Conservation (phyloP, 2,329 filamentous ascomycete species). For the Ceratocystis diversiconidia region DNA sequence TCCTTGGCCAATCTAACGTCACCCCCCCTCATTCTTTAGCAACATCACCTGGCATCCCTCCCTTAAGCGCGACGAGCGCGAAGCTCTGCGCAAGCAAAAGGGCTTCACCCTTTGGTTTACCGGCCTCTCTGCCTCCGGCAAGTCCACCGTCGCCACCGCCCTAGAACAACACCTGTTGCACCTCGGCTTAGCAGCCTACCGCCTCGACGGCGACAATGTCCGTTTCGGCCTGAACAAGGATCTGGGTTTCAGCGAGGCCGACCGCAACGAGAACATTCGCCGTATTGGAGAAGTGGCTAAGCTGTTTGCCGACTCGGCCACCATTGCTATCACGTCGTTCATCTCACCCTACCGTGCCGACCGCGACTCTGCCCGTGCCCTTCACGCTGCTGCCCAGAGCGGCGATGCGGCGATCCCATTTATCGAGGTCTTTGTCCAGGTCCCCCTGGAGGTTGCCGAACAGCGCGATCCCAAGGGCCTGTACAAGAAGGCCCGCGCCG, state of each 20-base stretch:
- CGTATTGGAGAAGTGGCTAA: conserved; percentile 94
- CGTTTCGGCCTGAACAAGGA: conserved; percentile 98
- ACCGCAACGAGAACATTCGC: conserved; percentile 95
- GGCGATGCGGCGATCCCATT: conserved; percentile 63
- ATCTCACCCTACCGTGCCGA: conserved; percentile 91
- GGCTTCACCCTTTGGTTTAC: conserved; percentile 98
- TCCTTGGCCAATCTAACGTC: not conserved
- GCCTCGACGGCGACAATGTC: conserved; percentile 95
- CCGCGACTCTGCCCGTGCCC: conserved; percentile 61
- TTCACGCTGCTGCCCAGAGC: conserved; percentile 50
- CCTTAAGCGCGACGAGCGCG: conserved; percentile 65
- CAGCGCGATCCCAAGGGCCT: conserved; percentile 91
- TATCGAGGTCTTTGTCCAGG: conserved; percentile 85
- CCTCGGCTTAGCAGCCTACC: conserved; percentile 68
- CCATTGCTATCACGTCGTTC: conserved; percentile 85
- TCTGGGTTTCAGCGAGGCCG: conserved; percentile 81
- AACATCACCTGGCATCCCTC: conserved; percentile 86
- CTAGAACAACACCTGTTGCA: conserved; percentile 95
- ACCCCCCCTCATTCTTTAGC: conserved; percentile 32
- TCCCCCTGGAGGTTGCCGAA: conserved; percentile 83
- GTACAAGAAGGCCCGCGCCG: conserved; percentile 90
- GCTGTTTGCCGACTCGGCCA: conserved; percentile 82
- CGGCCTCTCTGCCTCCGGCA: conserved; percentile 87
- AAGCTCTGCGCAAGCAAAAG: conserved; percentile 60
- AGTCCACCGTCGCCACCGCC: conserved; percentile 91